Evolutionary conservation across 768 basidiomycete genomes (phyloP), one percentile per base, ranked within the genome.

Genomic region (Serendipita vermifera): DNA sequence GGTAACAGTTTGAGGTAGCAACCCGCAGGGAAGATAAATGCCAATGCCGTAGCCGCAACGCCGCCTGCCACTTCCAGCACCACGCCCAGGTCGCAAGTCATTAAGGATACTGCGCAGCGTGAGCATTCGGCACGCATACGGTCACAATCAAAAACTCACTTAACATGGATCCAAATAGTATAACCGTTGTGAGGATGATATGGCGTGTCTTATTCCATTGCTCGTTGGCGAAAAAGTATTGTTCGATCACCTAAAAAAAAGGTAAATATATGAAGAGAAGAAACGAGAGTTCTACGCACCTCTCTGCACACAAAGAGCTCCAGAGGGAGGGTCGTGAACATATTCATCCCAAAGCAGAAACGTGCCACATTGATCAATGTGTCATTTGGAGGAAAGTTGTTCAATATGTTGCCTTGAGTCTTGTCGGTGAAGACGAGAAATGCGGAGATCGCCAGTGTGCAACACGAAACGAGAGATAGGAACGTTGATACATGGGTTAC

Each of bases 51-150:
- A 3, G 88, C 88, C 13, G 88, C 88, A 9, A 88, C 77, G n/a
- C 94, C 94, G n/a, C 96, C 96, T 0, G 92, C 93, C 39, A 99
- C 86, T 72, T 99, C 96, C 35, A 99, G 82, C 72, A 94, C 96
- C 40, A 97, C 85, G n/a, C 96, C 96, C 13, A 99, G 77, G 67
- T 99, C 94, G 66, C 92, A 96, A 1, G 94, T 97, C 57, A 92
- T 75, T 55, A 97, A 75, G 3, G 94, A 81, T 58, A 96, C 92
- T 93, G 65, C 13, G 48, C 33, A 55, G 31, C 53, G 40, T 55
- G 11, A n/a, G 55, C 27, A 27, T 35, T 27, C 20, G 20, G 43
- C 24, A 14, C n/a, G 24, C 17, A 33, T 58, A 33, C 5, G 20
- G 14, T 58, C 35, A 17, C 27, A 70, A n/a, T n/a, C n/a, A n/a